Evolutionary conservation across 2,329 filamentous ascomycete species (phyloP).

Genomic region (Clarireedia sp.): DNA sequence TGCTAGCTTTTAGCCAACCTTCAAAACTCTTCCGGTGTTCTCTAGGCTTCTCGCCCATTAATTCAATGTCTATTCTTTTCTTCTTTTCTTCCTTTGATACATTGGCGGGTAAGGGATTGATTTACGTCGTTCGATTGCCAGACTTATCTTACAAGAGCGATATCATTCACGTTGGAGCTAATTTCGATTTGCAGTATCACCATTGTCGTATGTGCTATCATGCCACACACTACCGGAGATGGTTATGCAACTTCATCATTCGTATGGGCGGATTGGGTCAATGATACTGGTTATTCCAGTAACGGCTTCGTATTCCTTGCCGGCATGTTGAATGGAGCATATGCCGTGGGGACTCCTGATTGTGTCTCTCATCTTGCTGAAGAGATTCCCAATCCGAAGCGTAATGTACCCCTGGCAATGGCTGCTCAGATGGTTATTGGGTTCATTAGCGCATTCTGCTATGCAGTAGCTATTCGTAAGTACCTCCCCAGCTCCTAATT

Average conservation of each 20-base stretch:
- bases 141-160: neutral
- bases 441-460: slow-evolving; percentile 45
- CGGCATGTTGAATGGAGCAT: slow-evolving; percentile 61
- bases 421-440: slow-evolving; percentile 42
- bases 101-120: no score
- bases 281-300: slow-evolving; percentile 37
- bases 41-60: no score
- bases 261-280: slow-evolving; percentile 39
- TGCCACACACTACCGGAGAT: slow-evolving; percentile 39
- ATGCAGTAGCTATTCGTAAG: slow-evolving; percentile 38
- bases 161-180: neutral
- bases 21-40: no score
- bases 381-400: slow-evolving; percentile 47
- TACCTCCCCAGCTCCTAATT: no score
- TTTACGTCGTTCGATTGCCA: neutral
- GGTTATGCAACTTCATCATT: slow-evolving; percentile 35
- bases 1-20: no score
- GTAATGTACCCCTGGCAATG: slow-evolving; percentile 47
- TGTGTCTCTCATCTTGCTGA: slow-evolving; percentile 57
- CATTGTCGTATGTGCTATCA: slow-evolving; percentile 46
- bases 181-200: neutral
- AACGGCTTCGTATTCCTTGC: slow-evolving; percentile 50
- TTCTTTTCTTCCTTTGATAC: neutral
- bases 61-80: neutral
- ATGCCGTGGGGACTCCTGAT: slow-evolving; percentile 58